Evolutionary conservation across 495 filamentous ascomycete species (phyloP), one percentile per base, ranked within the genome.

Genomic region (Penicillium argentinense): DNA sequence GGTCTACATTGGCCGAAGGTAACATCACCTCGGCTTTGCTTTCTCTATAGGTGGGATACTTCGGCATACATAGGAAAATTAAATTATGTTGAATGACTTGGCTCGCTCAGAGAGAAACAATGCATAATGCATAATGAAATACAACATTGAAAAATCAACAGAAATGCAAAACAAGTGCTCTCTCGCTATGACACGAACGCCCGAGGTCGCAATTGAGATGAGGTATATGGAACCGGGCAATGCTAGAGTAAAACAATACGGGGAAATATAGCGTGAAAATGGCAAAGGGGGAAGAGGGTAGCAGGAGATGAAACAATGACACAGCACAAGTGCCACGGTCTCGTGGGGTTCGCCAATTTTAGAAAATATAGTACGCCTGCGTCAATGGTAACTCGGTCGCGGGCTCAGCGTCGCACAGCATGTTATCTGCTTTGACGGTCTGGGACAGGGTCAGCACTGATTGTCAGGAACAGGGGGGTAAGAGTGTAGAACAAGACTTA

Each of bases 361-460:
- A 93, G 62, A 87, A 96, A 47, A 92, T 78, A 69, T 83, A 97
- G 56, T 79, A 91, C 12, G 60, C 70, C 79, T 97, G 92, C 54
- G 87, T 84, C 60, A 97, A 64, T 37, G 95, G 93, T 67, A 98
- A 61, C 44, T 54, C 73, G 11, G 62, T 67, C 30, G 87, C 81
- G 14, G 93, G 89, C 66, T 86, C 89, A 1, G 90, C 89, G 16
- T 72, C 78, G 60, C 87, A 93, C 16, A 83, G 66, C 64, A 75
- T 64, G 0, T 88, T 91, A 66, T 98, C 91, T 6, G 93, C 93
- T 72, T 93, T 84, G 29, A 98, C 93, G 24, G 74, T 79, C 54
- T 66, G 34, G 14, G 14, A 21, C 24, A 28, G 22, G 44, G 8
- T 14, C 14, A 19, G 42, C 34, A 41, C 3, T 37, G 24, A 39